Evolutionary conservation across 2,329 filamentous ascomycete genomes (phyloP).

Genomic region (Cladosporium cucumerinum): DNA sequence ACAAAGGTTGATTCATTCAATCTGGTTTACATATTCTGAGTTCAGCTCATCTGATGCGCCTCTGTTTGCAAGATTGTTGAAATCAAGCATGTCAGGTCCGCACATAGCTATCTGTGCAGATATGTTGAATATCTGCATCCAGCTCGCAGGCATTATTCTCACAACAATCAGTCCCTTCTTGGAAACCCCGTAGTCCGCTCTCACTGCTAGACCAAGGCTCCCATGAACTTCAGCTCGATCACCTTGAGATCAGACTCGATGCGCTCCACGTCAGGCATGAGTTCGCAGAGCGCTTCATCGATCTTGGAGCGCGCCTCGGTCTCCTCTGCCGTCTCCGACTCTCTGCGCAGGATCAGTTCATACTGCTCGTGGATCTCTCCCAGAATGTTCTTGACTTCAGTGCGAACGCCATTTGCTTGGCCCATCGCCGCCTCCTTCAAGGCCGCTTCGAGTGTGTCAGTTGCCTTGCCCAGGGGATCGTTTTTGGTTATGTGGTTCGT

Average conservation of each 20-base stretch:
- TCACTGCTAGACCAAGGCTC: not conserved
- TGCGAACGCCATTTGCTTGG: not conserved
- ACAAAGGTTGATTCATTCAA: not conserved
- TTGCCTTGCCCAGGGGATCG: not conserved
- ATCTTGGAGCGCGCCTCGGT: not conserved
- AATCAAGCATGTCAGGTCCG: not conserved
- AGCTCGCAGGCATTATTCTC: not conserved
- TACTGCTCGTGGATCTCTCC: not conserved
- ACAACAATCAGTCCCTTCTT: too few species aligned
- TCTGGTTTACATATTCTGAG: not conserved
- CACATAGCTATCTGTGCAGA: not conserved
- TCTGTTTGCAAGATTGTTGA: not conserved
- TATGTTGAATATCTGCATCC: not conserved
- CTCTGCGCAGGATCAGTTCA: not conserved
- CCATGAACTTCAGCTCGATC: not conserved
- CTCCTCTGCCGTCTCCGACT: not conserved
- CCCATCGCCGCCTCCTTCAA: accelerated
- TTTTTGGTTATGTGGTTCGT: not conserved
- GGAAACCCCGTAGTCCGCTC: too few species aligned
- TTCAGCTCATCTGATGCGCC: not conserved
- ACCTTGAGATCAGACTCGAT: not conserved
- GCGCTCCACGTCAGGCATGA: not conserved
- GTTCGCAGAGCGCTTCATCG: not conserved
- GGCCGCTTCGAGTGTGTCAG: not conserved
- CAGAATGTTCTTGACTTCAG: not conserved